Conservation (phyloP, 2,329 filamentous ascomycete species). For the Plectosphaerella cucumerina region DNA sequence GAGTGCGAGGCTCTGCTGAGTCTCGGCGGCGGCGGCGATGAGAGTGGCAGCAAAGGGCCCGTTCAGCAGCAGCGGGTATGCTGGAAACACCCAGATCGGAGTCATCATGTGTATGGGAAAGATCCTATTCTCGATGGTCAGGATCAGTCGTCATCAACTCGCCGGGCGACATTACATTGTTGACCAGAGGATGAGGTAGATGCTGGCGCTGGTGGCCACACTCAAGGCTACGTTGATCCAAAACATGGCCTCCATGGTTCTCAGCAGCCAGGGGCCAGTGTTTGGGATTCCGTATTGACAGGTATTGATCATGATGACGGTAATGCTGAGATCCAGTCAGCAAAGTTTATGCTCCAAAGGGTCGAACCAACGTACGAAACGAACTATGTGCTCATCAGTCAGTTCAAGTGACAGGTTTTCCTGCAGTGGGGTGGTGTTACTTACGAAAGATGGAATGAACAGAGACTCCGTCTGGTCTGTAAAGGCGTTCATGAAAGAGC, state of each 20-base stretch:
- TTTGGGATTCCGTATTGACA: slow-evolving; percentile 69
- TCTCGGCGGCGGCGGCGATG: slow-evolving; percentile 33
- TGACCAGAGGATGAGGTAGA: slow-evolving; percentile 71
- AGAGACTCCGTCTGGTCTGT: slow-evolving; percentile 73
- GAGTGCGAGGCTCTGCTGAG: slow-evolving; percentile 20
- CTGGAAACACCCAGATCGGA: slow-evolving; percentile 83
- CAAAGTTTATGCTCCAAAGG: slow-evolving; percentile 29
- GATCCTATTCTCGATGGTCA: slow-evolving; percentile 27
- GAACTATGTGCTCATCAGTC: slow-evolving; percentile 23
- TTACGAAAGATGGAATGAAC: slow-evolving; percentile 66
- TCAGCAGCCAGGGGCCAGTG: slow-evolving; percentile 57
- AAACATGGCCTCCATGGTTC: slow-evolving; percentile 61
- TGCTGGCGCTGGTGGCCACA: slow-evolving; percentile 61
- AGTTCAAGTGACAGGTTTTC: background rate
- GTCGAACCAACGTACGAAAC: slow-evolving; percentile 32
- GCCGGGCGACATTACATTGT: slow-evolving; percentile 40
- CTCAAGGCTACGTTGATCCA: slow-evolving; percentile 71
- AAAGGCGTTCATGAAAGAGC: slow-evolving; percentile 68
- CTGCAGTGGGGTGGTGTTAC: slow-evolving; percentile 15
- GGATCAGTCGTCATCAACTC: background rate
- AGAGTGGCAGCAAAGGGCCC: slow-evolving; percentile 66
- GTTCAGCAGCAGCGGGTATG: slow-evolving; percentile 74
- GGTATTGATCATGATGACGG: slow-evolving; percentile 73
- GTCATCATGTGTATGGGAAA: slow-evolving; percentile 78
- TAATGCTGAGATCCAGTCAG: slow-evolving; percentile 45